Percentiles rank a stretch among this genome's conserved stretches.
Evolutionary conservation across 2,329 filamentous ascomycete genomes (phyloP).

Genomic region (Colletotrichum spaethianum): DNA sequence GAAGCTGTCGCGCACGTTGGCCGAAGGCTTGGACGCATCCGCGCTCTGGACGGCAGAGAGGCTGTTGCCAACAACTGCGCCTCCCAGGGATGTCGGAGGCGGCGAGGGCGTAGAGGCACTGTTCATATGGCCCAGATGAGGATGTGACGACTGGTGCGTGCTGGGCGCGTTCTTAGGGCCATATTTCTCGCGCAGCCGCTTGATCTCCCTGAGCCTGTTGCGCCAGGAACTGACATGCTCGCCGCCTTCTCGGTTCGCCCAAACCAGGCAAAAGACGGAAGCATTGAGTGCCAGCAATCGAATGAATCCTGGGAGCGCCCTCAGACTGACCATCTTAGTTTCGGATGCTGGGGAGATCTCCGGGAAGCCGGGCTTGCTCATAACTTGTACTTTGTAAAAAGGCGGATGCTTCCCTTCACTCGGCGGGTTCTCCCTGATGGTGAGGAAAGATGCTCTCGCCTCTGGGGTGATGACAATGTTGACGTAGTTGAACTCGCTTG

Average conservation of each 20-base stretch:
- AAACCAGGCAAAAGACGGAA: slow-evolving; percentile 93
- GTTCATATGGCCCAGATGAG: slow-evolving; percentile 48
- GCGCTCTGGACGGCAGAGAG: slow-evolving; percentile 33
- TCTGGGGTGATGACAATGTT: slow-evolving; percentile 96
- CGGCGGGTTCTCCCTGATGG: slow-evolving; percentile 64
- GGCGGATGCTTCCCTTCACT: slow-evolving; percentile 56
- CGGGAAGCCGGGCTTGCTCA: slow-evolving; percentile 90
- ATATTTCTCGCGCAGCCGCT: slow-evolving; percentile 81
- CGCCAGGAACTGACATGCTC: slow-evolving; percentile 94
- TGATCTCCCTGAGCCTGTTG: slow-evolving; percentile 87
- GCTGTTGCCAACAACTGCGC: slow-evolving; percentile 45
- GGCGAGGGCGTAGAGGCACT: slow-evolving; percentile 45
- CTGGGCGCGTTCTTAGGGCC: slow-evolving; percentile 59
- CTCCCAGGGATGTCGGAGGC: slow-evolving; percentile 49
- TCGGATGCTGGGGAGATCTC: slow-evolving; percentile 92
- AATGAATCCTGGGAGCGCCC: slow-evolving; percentile 87
- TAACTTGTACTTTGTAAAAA: slow-evolving; percentile 92
- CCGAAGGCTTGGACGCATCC: slow-evolving; percentile 58
- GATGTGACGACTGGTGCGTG: slow-evolving; percentile 43
- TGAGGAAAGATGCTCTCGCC: slow-evolving; percentile 82
- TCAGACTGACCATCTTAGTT: slow-evolving; percentile 88
- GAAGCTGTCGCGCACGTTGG: slow-evolving; percentile 72
- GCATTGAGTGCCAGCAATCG: slow-evolving; percentile 92
- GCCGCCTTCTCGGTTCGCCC: slow-evolving; percentile 81
- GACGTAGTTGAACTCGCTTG: slow-evolving; percentile 95